Percentiles rank a stretch among this genome's conserved stretches.
Evolutionary conservation across 2,329 filamentous ascomycete species (phyloP).

Genomic region (Periconia sp.): DNA sequence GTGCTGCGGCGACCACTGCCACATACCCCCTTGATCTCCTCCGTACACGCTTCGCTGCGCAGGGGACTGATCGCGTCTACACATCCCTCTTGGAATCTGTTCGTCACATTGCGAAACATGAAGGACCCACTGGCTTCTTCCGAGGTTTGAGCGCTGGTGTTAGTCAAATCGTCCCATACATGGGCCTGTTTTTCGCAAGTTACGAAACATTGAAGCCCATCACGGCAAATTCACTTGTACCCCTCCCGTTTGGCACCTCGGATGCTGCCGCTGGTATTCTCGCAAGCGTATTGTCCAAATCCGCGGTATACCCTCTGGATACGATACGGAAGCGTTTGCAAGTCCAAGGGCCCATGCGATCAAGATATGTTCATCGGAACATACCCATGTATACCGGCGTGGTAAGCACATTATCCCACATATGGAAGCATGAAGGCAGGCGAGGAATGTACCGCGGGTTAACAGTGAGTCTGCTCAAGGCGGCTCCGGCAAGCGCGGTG

Average conservation of each 20-base stretch:
- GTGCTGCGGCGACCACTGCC: constrained; percentile 75
- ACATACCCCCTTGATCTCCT: constrained; percentile 95
- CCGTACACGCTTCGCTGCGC: constrained; percentile 93
- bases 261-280: constrained; percentile 82
- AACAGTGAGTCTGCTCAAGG: constrained; percentile 86
- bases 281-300: constrained; percentile 82
- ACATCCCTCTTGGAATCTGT: constrained; percentile 68
- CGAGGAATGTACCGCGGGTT: constrained; percentile 85
- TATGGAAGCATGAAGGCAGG: constrained; percentile 71
- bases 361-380: constrained; percentile 77
- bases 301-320: constrained; percentile 88
- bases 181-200: constrained; percentile 91
- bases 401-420: constrained; percentile 64
- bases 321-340: constrained; percentile 90
- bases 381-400: constrained; percentile 81
- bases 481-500: constrained; percentile 87
- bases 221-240: constrained; percentile 53
- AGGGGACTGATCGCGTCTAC: constrained; percentile 82
- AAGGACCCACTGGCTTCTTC: constrained; percentile 82
- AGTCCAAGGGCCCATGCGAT: constrained; percentile 86
- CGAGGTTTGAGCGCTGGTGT: constrained; percentile 80
- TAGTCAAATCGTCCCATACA: constrained; percentile 89
- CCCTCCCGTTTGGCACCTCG: constrained; percentile 70
- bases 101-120: constrained; percentile 69
- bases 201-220: constrained; percentile 72